Evolutionary conservation across 1,139 yeast genomes (phyloP), one percentile per base, ranked within the genome.

Genomic region (Hanseniaspora uvarum): DNA sequence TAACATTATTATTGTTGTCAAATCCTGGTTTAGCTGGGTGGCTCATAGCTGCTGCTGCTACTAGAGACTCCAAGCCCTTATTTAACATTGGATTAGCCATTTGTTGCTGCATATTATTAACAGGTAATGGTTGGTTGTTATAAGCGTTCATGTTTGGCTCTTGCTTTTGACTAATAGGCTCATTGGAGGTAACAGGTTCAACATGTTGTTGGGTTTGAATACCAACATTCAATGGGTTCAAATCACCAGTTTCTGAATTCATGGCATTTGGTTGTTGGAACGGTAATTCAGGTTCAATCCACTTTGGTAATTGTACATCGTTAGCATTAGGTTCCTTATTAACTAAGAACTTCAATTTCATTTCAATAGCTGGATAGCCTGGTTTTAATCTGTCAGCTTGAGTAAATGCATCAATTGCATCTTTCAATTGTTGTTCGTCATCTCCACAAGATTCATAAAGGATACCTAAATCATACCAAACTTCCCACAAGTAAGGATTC

Each of bases 381-480:
- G 98, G 97, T 67, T 92, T 97, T 61, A 92, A 79, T 56, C 95
- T 80, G 54, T 94, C 95, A 6, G 98, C 98, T 61, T 94, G 94
- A 64, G 87, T 83, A 68, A 92, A 92, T 8, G 98, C 98, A 70
- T 92, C 97, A 60, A 92, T 73, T 1, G 98, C 98, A 67, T 92
- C 98, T 59, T 83, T 78, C 57, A 89, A 79, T 71, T 92, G 98
- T n/a, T 50, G 53, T 8, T 50, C 53, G 10, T 34, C 53, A 70
- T 89, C 89, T 70, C 89, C 92, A 70, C 98, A 92, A 33, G 96
- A 87, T 71, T 92, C 98, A 69, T 92, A 92, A 52, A 92, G 73
- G 1, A 97, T 92, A 56, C 98, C 98, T 65, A 92, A 77, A 70
- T 92, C 98, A 69, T 92, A 92, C 98, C 98, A 92, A 30, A 92